Base-by-base conservation (phyloP, 2,329 filamentous ascomycete genomes). In the Talaromyces sp. region DNA sequence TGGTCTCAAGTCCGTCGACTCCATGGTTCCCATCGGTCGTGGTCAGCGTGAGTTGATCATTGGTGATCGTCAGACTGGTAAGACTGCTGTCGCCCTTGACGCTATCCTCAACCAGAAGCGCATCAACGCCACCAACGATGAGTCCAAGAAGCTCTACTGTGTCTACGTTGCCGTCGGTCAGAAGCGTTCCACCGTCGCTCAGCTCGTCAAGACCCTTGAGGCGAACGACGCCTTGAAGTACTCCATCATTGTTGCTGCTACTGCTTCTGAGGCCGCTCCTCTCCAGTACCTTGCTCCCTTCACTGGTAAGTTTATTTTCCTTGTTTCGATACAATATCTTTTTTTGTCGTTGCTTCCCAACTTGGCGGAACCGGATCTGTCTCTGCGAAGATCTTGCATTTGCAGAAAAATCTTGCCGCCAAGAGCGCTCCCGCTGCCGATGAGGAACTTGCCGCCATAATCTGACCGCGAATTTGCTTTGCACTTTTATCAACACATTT, bases 41-140 rank as follows among this genome's bases (percentile, higher is more conserved):
- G 95, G 95, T 79, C 95, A 99, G 88, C 95, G 95, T 94, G 95
- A 99, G 87, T 86, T 99, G 88, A 98, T 99, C 83, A 99, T 99
- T 83, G 95, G 95, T 87, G 95, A 99, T 82, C 95, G 95, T 93
- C 95, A 99, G 85, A 99, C 95, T 76, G 95, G 95, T 83, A 99
- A 99, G 91, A 99, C 95, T 79, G 95, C 95, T 77, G 94, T 99
- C 80, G 94, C 90, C 77, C 92, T 99, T 69, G 95, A 99, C 81
- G 89, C 94, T 82, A 98, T 99, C 75, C 90, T 99, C 69, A 99
- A 99, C 90, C 95, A 99, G 88, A 96, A 95, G 89, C 88, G 94
- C 79, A 98, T 94, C 94, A 99, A 99, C 89, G 85, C 82, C 80
- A 76, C 82, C 79, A 85, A 78, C 82, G 93, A 97, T 79, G 95